Percentiles rank a stretch among this genome's conserved stretches.
Conservation (phyloP, 169 alveolate species). For the Plasmodium vivax region DNA sequence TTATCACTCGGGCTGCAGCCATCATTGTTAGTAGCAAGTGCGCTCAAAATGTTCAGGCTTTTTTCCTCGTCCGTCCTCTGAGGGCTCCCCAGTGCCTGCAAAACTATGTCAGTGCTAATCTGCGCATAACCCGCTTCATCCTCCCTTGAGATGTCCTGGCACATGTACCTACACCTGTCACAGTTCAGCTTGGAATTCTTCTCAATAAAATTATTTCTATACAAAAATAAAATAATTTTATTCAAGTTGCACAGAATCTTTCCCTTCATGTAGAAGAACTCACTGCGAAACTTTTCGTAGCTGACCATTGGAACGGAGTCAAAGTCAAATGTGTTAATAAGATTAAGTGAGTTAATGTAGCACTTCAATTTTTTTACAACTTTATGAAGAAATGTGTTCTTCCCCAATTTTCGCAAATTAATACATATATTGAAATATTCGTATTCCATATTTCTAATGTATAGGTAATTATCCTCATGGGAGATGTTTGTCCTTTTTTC, state of each 20-base stretch:
- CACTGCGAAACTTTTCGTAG: slow-evolving; percentile 55
- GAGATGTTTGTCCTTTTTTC: slow-evolving; percentile 30
- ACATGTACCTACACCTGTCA: neutral
- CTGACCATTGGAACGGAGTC: slow-evolving; percentile 46
- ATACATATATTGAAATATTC: slow-evolving; percentile 58
- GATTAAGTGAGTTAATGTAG: slow-evolving; percentile 45
- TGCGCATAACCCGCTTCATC: neutral
- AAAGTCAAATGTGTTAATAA: slow-evolving; percentile 56
- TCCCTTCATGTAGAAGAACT: slow-evolving; percentile 56
- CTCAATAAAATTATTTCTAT: slow-evolving; percentile 68
- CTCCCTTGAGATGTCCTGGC: slow-evolving; percentile 2
- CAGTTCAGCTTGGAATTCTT: neutral
- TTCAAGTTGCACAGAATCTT: slow-evolving; percentile 32
- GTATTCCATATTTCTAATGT: slow-evolving; percentile 38
- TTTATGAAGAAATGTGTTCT: slow-evolving; percentile 26
- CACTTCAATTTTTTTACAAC: slow-evolving; percentile 50
- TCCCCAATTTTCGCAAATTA: slow-evolving; percentile 35
- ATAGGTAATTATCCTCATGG: slow-evolving; percentile 7
- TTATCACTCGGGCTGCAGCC: neutral
- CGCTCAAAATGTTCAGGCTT: neutral
- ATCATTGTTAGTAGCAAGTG: neutral
- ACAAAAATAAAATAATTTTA: slow-evolving; percentile 49
- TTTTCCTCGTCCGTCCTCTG: neutral
- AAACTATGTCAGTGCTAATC: neutral
- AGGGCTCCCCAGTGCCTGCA: neutral